Evolutionary conservation across 208 protist genomes (phyloP).

Genomic region (Trypanosomatidae sp.): DNA sequence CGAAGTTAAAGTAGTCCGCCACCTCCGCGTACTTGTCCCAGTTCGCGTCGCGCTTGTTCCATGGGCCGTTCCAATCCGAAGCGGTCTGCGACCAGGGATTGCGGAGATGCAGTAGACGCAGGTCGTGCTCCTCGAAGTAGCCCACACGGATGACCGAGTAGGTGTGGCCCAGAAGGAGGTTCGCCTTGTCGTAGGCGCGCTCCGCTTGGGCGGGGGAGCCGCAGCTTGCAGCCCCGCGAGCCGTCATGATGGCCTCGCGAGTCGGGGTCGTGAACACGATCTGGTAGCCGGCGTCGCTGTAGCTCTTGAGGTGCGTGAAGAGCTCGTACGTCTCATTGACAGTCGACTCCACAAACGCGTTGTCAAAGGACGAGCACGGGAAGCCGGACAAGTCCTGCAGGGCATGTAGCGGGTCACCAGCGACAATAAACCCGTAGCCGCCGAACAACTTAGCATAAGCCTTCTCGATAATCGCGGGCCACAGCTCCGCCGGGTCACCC

Average conservation of each 20-base stretch:
- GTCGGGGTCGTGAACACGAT: constrained; percentile 65
- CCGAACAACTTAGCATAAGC: constrained; percentile 89
- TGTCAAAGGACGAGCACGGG: constrained; percentile 71
- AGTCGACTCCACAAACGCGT: constrained; percentile 50
- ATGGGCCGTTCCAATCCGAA: constrained; percentile 52
- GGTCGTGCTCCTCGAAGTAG: constrained; percentile 48
- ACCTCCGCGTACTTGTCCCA: constrained; percentile 66
- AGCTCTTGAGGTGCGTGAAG: constrained; percentile 46
- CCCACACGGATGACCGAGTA: constrained; percentile 68
- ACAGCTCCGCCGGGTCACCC: constrained; percentile 72
- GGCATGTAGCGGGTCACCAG: constrained; percentile 72
- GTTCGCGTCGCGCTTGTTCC: constrained; percentile 56
- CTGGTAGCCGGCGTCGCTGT: constrained; percentile 51
- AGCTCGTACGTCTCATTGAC: constrained; percentile 52
- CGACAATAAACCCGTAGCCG: constrained; percentile 74
- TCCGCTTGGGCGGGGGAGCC: constrained; percentile 32
- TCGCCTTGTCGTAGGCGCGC: constrained; percentile 46
- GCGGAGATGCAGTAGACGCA: constrained; percentile 66
- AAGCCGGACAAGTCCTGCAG: constrained; percentile 81
- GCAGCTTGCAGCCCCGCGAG: constrained; percentile 30
- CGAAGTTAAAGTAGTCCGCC: constrained; percentile 41
- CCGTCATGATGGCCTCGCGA: constrained; percentile 48
- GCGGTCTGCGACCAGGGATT: constrained; percentile 56
- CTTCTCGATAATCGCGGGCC: constrained; percentile 84
- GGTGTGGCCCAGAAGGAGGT: constrained; percentile 55